These are phyloP conservation scores for Aspergillus diversus DNA, from an alignment of 495 filamentous ascomycete genomes.

Conservation along the genomic window DNA sequence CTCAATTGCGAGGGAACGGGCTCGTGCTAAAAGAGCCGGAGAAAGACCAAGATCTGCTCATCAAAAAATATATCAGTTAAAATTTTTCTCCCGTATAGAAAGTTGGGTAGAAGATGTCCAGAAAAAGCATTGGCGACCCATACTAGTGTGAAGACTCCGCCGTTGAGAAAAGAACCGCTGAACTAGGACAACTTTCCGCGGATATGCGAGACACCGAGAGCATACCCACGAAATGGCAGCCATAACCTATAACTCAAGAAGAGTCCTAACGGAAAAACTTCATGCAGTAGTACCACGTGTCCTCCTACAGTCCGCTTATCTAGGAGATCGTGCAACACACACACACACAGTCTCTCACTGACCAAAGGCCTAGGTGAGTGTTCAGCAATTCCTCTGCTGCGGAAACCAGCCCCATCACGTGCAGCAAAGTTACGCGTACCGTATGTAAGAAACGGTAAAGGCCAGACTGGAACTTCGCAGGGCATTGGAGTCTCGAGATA, in stretches of 20 bases:
- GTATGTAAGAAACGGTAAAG: constrained; percentile 38
- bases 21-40: constrained; percentile 63
- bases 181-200: constrained; percentile 23
- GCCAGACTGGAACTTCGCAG: constrained; percentile 37
- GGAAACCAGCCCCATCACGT: constrained; percentile 6
- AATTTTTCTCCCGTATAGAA: background rate
- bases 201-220: constrained; percentile 35
- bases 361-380: too few species aligned
- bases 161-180: constrained; percentile 23
- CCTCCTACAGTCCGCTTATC: too few species aligned
- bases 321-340: too few species aligned
- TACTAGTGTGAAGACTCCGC: constrained; percentile 37
- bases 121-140: constrained; percentile 17
- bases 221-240: constrained; percentile 34
- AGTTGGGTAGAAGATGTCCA: background rate
- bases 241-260: constrained; percentile 26
- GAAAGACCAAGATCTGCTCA: constrained; percentile 49
- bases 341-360: too few species aligned
- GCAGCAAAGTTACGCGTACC: constrained; percentile 9
- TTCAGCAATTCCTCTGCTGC: too few species aligned
- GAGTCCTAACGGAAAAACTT: background rate
- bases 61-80: constrained; percentile 26
- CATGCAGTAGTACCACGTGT: background rate
- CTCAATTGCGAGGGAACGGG: constrained; percentile 65
- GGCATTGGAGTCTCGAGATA: background rate